phyloP scores from a whole-genome alignment of 1,284 basidiomycete species.

The Trametes hirsuta region DNA sequence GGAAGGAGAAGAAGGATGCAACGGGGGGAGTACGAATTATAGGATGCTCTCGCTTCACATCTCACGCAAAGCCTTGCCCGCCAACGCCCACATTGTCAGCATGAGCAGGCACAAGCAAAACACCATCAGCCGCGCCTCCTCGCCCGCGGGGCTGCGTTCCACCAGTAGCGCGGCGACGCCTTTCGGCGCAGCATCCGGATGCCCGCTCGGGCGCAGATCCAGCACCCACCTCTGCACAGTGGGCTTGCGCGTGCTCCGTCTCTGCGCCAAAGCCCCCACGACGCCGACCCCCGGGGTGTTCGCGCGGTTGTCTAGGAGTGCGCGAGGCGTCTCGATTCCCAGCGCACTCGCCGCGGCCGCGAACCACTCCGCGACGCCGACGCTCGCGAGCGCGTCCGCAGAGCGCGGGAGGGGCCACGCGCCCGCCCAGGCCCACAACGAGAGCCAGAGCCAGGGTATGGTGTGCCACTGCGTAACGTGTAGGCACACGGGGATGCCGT shows the following conservation, averaged over 20 bases:
- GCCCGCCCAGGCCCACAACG: background rate
- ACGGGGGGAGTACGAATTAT: too few species aligned
- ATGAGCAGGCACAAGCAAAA: conserved; percentile 57
- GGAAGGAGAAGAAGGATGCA: too few species aligned
- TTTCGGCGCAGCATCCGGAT: conserved; percentile 34
- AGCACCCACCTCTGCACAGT: conserved; percentile 40
- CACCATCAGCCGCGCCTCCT: conserved; percentile 65
- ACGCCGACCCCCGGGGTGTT: conserved; percentile 28
- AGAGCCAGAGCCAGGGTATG: conserved; percentile 31
- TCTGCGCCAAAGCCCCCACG: conserved; percentile 34
- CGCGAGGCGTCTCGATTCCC: conserved; percentile 16
- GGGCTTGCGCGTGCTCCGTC: conserved; percentile 11
- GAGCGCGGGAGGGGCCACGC: background rate
- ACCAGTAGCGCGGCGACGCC: conserved; percentile 48
- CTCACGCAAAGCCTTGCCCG: conserved; percentile 8
- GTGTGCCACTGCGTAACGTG: conserved; percentile 50
- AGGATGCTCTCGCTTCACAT: too few species aligned
- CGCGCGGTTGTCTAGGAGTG: conserved; percentile 13
- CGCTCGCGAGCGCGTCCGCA: background rate
- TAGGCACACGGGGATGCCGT: conserved; percentile 46
- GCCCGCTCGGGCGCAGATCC: conserved; percentile 53
- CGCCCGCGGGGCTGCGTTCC: conserved; percentile 65
- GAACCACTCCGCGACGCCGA: conserved; percentile 21
- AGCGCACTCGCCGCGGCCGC: conserved; percentile 18
- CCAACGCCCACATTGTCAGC: conserved; percentile 55